phyloP scores from a whole-genome alignment of 2,329 filamentous ascomycete species.

The Microsporum audouinii region DNA sequence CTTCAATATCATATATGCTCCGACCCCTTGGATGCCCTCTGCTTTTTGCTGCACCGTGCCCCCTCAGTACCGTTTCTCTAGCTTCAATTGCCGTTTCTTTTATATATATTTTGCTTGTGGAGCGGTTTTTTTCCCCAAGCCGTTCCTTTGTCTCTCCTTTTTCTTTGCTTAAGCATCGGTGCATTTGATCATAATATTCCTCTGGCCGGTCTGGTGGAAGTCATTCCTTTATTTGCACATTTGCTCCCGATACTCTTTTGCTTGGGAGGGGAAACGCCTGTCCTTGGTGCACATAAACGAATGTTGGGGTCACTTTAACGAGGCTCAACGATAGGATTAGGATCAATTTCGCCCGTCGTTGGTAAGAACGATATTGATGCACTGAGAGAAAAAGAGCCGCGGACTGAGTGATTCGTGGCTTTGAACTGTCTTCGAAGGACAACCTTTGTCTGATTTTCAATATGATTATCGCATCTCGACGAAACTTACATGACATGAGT shows the following conservation, averaged over 20 bases:
- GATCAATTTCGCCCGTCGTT: not conserved
- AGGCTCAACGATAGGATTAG: not conserved
- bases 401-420: not conserved
- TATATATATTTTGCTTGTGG: not conserved
- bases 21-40: not conserved
- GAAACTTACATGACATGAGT: constrained; percentile 21
- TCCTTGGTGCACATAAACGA: not conserved
- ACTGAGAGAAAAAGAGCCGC: not conserved
- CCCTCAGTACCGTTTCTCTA: not conserved
- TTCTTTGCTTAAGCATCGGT: not conserved
- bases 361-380: not conserved
- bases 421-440: not conserved
- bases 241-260: not conserved
- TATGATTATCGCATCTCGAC: constrained; percentile 26
- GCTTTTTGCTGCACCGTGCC: not conserved
- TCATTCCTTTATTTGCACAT: not conserved
- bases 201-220: constrained; percentile 1
- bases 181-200: not conserved
- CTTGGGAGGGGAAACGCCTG: not conserved
- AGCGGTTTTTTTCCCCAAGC: not conserved
- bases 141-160: not conserved
- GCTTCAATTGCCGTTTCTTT: not conserved
- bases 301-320: not conserved
- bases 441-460: constrained; percentile 6
- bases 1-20: not conserved